Conservation (phyloP, 139 green algal species). For the Tetratostichococcus sp. region DNA sequence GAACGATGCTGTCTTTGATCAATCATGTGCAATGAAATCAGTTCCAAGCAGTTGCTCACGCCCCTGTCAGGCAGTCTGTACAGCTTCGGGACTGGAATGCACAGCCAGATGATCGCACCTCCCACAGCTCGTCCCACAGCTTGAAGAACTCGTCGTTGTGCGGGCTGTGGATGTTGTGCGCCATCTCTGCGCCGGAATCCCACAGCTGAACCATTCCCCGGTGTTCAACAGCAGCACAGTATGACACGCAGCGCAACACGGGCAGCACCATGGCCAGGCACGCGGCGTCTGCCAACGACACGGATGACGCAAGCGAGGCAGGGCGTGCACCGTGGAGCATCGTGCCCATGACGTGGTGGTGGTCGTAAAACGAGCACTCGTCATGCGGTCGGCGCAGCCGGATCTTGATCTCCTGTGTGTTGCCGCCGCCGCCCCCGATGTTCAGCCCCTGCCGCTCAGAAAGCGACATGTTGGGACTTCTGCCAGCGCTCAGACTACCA, state of each 20-base stretch:
- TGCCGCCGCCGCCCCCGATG: constrained; percentile 42
- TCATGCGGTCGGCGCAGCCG: constrained; percentile 25
- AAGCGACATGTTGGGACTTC: not conserved
- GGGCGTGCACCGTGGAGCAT: constrained; percentile 88
- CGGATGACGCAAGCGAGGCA: no score
- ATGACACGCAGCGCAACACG: no score
- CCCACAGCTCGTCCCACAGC: constrained; percentile 80
- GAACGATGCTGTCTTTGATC: no score
- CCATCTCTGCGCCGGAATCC: not conserved
- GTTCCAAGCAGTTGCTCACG: not conserved
- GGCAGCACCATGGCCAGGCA: no score
- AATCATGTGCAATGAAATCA: no score
- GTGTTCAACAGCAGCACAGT: no score
- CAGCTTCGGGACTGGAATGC: not conserved
- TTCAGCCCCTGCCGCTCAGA: constrained; percentile 31
- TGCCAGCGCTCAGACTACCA: not conserved
- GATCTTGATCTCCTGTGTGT: constrained; percentile 51
- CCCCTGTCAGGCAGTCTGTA: not conserved
- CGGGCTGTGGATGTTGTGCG: constrained; percentile 16
- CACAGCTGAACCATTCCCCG: no score
- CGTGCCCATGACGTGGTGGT: constrained; percentile 73
- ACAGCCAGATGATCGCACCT: not conserved
- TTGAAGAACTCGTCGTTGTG: constrained; percentile 76
- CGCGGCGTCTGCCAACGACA: no score
- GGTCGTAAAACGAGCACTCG: constrained; percentile 53